Percentiles rank a stretch among this genome's conserved stretches.
Conservation (phyloP, 2,329 filamentous ascomycete genomes). For the Colletotrichum chlorophyti region DNA sequence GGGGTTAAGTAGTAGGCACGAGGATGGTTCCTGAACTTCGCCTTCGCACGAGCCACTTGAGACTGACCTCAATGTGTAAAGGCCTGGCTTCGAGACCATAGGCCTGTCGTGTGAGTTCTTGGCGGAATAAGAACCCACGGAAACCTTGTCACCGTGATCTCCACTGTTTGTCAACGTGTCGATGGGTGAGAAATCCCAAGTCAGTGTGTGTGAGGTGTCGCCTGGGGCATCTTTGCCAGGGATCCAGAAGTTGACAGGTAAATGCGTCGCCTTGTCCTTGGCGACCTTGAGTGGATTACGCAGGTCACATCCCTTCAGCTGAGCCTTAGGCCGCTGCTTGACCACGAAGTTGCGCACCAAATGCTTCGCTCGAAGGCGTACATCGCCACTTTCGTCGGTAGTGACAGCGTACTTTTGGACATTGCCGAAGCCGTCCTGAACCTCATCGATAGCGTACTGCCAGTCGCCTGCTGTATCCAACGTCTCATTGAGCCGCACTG, state of each 20-base stretch:
- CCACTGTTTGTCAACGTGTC: slow-evolving; percentile 72
- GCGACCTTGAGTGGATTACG: slow-evolving; percentile 84
- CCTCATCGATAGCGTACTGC: slow-evolving; percentile 90
- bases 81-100: slow-evolving; percentile 75
- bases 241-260: slow-evolving; percentile 76
- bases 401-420: slow-evolving; percentile 74
- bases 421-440: slow-evolving; percentile 91
- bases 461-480: slow-evolving; percentile 80
- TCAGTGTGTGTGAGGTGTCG: slow-evolving; percentile 74
- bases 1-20: slow-evolving; percentile 91
- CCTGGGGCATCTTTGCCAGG: slow-evolving; percentile 63
- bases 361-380: slow-evolving; percentile 63
- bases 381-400: slow-evolving; percentile 74
- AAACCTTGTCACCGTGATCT: slow-evolving; percentile 68
- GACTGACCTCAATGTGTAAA: slow-evolving; percentile 85
- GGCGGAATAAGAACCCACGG: slow-evolving; percentile 64
- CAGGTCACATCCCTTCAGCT: slow-evolving; percentile 77
- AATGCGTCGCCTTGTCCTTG: slow-evolving; percentile 69
- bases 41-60: slow-evolving; percentile 83
- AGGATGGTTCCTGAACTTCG: slow-evolving; percentile 90
- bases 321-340: slow-evolving; percentile 81
- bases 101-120: slow-evolving; percentile 70
- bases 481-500: slow-evolving; percentile 88
- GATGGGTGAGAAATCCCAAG: slow-evolving; percentile 83
- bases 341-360: slow-evolving; percentile 83